Base-by-base conservation (phyloP, 225 moss, liverwort and hornwort genomes). In the Rhytidiadelphus loreus region DNA sequence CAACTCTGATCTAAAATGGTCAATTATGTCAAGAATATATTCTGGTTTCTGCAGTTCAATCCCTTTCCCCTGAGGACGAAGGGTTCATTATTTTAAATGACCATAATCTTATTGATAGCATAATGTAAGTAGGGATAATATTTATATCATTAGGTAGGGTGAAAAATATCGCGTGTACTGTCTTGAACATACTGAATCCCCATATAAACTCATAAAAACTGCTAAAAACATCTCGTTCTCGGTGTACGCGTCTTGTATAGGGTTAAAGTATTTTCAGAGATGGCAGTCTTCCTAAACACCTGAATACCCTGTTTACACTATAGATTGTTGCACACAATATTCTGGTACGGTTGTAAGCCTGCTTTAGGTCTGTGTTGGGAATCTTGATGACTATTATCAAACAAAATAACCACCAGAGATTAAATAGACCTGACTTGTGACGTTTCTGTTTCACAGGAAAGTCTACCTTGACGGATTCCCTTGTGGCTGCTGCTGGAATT, bases 401-500 rank as follows among this genome's bases (percentile, higher is more conserved):
- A 17, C 30, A 12, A 11, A 63, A 7, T 24, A 66, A 48, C 2
- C 13, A 22, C 9, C 12, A 11, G 16, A 16, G 44, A 68, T 19
- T 32, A 11, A 58, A 24, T 6, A 9, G 17, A 37, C 4, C 22
- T 55, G 28, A 77, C 50, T 39, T 25, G 26, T 4, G 41, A 29
- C 21, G 14, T 24, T 37, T 30, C 6, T 80, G 80, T 48, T 61
- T 32, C 3, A 4, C 93, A 94, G 94, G 94, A 8, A 94, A 94
- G 80, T 93, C 94, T 0, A 94, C 94, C 2, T 55, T 94, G 90
- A 94, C 94, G 48, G 94, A 94, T 63, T 94, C 93, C 1, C 90
- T 94, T 4, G 93, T 94, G 80, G 94, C 94, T 19, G 94, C 93
- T 26, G 94, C 94, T 13, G 94, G 94, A 50, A 94, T 94, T 28